These are phyloP conservation scores for Pyricularia grisea DNA, from an alignment of 2,329 filamentous ascomycete species.

Conservation along the genomic window DNA sequence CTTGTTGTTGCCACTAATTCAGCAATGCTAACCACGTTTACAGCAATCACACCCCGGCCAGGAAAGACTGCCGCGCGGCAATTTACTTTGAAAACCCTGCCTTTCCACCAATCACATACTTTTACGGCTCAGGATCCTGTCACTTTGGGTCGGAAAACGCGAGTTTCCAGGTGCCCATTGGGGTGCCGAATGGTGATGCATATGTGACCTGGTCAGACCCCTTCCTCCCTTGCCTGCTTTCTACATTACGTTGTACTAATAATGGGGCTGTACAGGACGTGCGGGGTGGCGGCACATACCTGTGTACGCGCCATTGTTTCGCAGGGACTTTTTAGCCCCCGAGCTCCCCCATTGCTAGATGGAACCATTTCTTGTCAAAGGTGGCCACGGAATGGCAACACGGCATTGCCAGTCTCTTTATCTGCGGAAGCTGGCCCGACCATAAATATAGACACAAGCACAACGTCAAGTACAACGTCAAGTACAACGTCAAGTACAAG, in stretches of 20 bases:
- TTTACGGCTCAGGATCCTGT: background rate
- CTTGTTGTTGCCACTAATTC: background rate
- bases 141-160: background rate
- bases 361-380: background rate
- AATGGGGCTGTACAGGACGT: background rate
- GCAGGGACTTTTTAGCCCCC: background rate
- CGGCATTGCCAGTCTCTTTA: background rate
- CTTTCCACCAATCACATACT: background rate
- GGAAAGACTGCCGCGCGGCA: background rate
- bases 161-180: background rate
- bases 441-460: background rate
- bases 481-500: background rate
- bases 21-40: background rate
- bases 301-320: background rate
- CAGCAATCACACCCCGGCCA: background rate
- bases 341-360: background rate
- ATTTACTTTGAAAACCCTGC: background rate
- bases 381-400: background rate
- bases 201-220: background rate
- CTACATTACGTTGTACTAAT: background rate
- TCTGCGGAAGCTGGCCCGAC: background rate
- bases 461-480: background rate
- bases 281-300: background rate
- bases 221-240: background rate
- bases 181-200: background rate